Base-by-base conservation (phyloP, 768 basidiomycete species). In the Asterophora lycoperdoides region DNA sequence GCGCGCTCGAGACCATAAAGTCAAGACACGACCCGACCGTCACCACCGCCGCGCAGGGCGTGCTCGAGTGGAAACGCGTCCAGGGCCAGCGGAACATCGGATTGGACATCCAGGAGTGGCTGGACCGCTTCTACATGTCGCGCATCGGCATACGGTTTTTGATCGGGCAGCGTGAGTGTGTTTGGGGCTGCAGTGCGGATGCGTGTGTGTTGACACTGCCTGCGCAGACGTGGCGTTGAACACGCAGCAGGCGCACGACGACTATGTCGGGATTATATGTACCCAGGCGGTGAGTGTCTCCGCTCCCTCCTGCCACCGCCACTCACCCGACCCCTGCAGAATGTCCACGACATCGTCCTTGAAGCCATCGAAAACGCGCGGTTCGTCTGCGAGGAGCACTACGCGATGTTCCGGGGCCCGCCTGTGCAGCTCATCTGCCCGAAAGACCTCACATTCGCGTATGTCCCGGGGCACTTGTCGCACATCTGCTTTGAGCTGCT, bases 331-430 rank as follows among this genome's bases (percentile, higher is more conserved):
- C 46, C 41, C 54, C 34, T 43, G 30, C 59, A 89, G 81, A 97
- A 93, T 65, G 85, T 99, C 0, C 93, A 93, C 59, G 93, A 98
- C 61, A 96, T 97, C 54, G 86, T 95, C n/a, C 87, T 91, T 61
- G 96, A 99, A 74, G 90, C 95, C 0, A 97, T 98, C 58, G 95
- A 99, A 66, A 98, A 99, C 66, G 93, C 96, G 5, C 83, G 87
- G 14, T 89, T 84, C 62, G 87, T 89, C 19, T 96, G 94, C 70
- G 94, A 96, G 69, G 94, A 97, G 60, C 93, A 97, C 68, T 89
- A 89, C 60, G 89, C 87, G 1, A 86, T 99, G 77, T 95, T 97
- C 81, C 88, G 86, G 58, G 92, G 90, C 1, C 96, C 96, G 0
- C 91, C 92, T 2, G 93, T 99, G 13, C 91, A 98, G 60, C 87